Conservation (phyloP, 371 early-diverging fungal genomes). For the Batkoa obscura region DNA sequence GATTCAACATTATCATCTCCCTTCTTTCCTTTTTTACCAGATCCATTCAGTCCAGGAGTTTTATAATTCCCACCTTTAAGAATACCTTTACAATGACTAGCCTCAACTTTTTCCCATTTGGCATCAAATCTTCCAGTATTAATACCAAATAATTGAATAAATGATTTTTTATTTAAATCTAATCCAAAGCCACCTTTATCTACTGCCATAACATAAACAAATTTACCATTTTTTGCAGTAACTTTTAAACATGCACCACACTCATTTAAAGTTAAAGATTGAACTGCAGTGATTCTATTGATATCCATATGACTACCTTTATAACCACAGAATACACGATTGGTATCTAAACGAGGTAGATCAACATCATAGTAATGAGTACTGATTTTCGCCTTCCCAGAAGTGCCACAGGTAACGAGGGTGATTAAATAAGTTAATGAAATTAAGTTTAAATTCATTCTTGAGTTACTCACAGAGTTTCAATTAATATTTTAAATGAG, state of each 20-base stretch:
- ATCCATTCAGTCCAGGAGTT: neutral
- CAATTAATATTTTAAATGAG: too few species aligned
- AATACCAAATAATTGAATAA: constrained; percentile 12
- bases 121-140: constrained; percentile 14
- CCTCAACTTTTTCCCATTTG: constrained; percentile 12
- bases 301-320: constrained; percentile 25
- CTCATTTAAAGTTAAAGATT: constrained; percentile 17
- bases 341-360: neutral
- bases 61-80: neutral
- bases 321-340: constrained; percentile 27
- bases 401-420: too few species aligned
- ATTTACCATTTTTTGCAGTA: constrained; percentile 11
- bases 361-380: constrained; percentile 1
- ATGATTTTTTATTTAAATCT: constrained; percentile 19
- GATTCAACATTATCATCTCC: too few species aligned
- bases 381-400: neutral
- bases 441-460: too few species aligned
- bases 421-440: too few species aligned
- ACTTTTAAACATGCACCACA: constrained; percentile 31
- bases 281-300: constrained; percentile 28
- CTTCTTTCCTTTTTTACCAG: too few species aligned
- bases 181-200: constrained; percentile 28
- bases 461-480: too few species aligned
- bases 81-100: constrained; percentile 9
- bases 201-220: constrained; percentile 26